These are phyloP conservation scores for Cladophialophora yegresii DNA, from an alignment of 2,329 filamentous ascomycete genomes.

Conservation along the genomic window DNA sequence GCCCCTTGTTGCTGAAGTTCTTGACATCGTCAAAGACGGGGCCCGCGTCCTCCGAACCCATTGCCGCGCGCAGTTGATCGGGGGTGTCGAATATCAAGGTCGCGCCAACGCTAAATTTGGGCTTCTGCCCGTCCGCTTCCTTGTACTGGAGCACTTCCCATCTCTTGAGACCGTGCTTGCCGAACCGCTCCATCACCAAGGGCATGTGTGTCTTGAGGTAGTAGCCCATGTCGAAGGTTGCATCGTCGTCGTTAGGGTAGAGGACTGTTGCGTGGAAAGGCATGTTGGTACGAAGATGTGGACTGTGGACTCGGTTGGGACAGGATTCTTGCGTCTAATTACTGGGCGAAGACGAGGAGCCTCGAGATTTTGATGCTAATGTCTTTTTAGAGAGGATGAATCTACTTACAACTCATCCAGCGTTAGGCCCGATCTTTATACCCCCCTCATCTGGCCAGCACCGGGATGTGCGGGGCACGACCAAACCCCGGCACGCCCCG, in stretches of 20 bases:
- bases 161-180: slow-evolving; percentile 44
- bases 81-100: slow-evolving; percentile 28
- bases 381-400: background rate
- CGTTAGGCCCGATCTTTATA: slow-evolving; percentile 7
- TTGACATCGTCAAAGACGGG: slow-evolving; percentile 29
- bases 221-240: slow-evolving; percentile 55
- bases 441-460: background rate
- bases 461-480: slow-evolving; percentile 3
- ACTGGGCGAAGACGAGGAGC: background rate
- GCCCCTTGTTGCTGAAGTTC: slow-evolving; percentile 29
- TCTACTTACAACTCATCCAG: background rate
- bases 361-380: slow-evolving; percentile 10
- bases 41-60: slow-evolving; percentile 18
- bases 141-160: slow-evolving; percentile 28
- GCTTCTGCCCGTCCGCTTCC: slow-evolving; percentile 24
- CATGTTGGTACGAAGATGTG: slow-evolving; percentile 10
- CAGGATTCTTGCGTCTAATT: background rate
- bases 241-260: slow-evolving; percentile 47
- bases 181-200: slow-evolving; percentile 48
- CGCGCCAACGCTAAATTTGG: slow-evolving; percentile 16
- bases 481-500: background rate
- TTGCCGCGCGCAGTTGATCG: slow-evolving; percentile 22
- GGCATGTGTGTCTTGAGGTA: slow-evolving; percentile 54
- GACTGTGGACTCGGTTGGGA: background rate
- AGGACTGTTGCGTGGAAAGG: slow-evolving; percentile 34